Percentiles rank a stretch among this genome's conserved stretches.
These are phyloP conservation scores for Kappamyces sp. DNA, from an alignment of 192 early-diverging fungal species.

Conservation along the genomic window DNA sequence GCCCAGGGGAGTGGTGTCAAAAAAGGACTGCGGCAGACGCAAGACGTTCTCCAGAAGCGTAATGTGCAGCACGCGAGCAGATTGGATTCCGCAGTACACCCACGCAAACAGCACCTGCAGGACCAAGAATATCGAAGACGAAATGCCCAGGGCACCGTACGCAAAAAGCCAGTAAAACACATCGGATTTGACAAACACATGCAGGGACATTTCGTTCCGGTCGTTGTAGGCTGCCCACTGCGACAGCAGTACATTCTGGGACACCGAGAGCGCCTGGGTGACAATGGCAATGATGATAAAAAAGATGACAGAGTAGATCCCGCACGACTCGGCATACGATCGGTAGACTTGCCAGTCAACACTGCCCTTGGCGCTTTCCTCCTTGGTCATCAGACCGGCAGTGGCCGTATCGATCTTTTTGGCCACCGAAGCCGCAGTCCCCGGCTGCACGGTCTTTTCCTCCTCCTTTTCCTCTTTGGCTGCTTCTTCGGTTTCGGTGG, in stretches of 20 bases:
- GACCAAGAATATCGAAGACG: conserved; percentile 59
- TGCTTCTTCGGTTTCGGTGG: conserved; percentile 25
- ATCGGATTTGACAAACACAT: neutral
- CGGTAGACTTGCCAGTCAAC: conserved; percentile 77
- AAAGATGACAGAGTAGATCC: conserved; percentile 43
- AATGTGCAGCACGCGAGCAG: conserved; percentile 65
- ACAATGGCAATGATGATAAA: conserved; percentile 52
- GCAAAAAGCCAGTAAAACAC: conserved; percentile 50
- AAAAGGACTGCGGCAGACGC: conserved; percentile 67
- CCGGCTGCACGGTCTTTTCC: conserved; percentile 8
- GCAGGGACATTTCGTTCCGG: conserved; percentile 2
- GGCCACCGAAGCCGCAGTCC: conserved; percentile 9
- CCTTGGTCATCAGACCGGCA: conserved; percentile 59
- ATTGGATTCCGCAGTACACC: conserved; percentile 73
- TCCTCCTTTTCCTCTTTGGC: conserved; percentile 14
- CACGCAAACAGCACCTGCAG: conserved; percentile 70
- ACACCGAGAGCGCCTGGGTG: conserved; percentile 35
- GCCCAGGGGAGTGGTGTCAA: conserved; percentile 76
- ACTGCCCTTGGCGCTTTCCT: conserved; percentile 76
- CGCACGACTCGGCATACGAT: conserved; percentile 76
- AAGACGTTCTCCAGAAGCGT: conserved; percentile 73
- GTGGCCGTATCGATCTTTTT: conserved; percentile 11
- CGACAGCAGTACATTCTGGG: conserved; percentile 45
- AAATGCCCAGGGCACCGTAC: conserved; percentile 75
- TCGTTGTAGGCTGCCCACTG: conserved; percentile 48